phyloP scores from a whole-genome alignment of 1,284 basidiomycete genomes.

The Naganishia sp. region DNA sequence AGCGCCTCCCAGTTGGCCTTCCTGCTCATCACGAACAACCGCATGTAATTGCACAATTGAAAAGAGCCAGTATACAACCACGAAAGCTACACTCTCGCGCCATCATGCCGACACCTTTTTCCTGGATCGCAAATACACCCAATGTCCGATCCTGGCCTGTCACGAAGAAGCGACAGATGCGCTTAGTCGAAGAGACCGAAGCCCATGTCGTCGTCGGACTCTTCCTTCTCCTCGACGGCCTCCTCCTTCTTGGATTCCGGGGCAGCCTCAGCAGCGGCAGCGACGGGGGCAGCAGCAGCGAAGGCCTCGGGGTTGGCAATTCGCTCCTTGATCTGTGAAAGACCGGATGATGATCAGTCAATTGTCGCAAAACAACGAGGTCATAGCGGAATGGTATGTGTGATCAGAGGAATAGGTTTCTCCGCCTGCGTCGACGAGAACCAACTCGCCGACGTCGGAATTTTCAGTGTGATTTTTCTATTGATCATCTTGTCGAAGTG shows the following conservation, averaged over 20 bases:
- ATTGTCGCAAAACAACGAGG: too few relatives aligned
- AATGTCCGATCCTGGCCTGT: not conserved
- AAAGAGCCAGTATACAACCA: constrained; percentile 3
- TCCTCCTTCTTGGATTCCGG: constrained; percentile 58
- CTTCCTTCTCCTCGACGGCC: constrained; percentile 72
- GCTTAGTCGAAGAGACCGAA: constrained; percentile 85
- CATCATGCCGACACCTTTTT: too few relatives aligned
- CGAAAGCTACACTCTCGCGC: not conserved
- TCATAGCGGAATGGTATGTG: too few relatives aligned
- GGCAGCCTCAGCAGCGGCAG: constrained; percentile 60
- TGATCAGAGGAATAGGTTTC: constrained; percentile 26
- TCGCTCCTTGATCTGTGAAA: constrained; percentile 83
- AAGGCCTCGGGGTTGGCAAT: constrained; percentile 97
- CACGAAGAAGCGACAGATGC: constrained; percentile 8
- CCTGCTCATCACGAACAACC: constrained; percentile 3
- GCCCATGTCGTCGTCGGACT: constrained; percentile 59
- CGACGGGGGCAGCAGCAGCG: constrained; percentile 72
- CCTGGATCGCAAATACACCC: not conserved
- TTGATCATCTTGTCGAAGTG: constrained; percentile 53
- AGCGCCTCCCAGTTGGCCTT: not conserved
- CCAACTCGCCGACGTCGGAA: constrained; percentile 58
- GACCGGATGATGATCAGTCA: not conserved
- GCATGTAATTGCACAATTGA: not conserved
- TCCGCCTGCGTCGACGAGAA: constrained; percentile 32
- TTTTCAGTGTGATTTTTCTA: constrained; percentile 72